Evolutionary conservation across 2,329 filamentous ascomycete species (phyloP).

Genomic region (Sclerotinia spermophila): DNA sequence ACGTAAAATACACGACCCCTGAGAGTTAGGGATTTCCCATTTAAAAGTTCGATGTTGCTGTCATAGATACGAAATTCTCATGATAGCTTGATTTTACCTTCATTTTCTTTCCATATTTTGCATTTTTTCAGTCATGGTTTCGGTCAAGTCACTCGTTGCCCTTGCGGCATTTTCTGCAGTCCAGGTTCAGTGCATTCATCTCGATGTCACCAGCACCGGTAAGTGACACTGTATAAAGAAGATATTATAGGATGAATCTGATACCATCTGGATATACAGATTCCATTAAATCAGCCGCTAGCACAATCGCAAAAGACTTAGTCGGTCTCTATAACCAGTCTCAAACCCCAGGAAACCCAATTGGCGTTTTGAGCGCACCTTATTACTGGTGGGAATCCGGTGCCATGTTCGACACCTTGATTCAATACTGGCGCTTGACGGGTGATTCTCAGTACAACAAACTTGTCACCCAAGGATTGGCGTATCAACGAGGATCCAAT

Average conservation of each 20-base stretch:
- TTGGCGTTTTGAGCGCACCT: slow-evolving; percentile 24
- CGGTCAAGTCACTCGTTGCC: slow-evolving; percentile 21
- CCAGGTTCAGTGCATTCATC: slow-evolving; percentile 19
- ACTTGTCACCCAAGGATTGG: slow-evolving; percentile 52
- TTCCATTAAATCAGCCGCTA: slow-evolving; percentile 28
- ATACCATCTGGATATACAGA: slow-evolving; percentile 17
- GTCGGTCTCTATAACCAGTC: slow-evolving; percentile 27
- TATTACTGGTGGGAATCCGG: slow-evolving; percentile 66
- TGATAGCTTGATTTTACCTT: neutral
- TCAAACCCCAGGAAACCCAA: slow-evolving; percentile 18
- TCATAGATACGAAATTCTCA: neutral
- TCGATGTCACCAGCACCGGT: slow-evolving; percentile 23
- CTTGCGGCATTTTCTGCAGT: slow-evolving; percentile 23
- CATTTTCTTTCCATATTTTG: neutral
- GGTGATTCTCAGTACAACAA: slow-evolving; percentile 61
- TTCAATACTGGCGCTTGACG: slow-evolving; percentile 63
- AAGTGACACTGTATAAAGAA: neutral
- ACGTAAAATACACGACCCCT: neutral
- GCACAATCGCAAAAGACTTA: slow-evolving; percentile 24
- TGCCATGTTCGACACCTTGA: slow-evolving; percentile 63
- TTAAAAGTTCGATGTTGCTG: neutral
- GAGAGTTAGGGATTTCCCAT: neutral
- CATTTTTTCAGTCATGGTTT: slow-evolving; percentile 17
- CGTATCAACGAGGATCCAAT: slow-evolving; percentile 57
- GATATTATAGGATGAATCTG: neutral